Evolutionary conservation across 2,329 filamentous ascomycete species (phyloP).

Genomic region (Beauveria pseudobassiana): DNA sequence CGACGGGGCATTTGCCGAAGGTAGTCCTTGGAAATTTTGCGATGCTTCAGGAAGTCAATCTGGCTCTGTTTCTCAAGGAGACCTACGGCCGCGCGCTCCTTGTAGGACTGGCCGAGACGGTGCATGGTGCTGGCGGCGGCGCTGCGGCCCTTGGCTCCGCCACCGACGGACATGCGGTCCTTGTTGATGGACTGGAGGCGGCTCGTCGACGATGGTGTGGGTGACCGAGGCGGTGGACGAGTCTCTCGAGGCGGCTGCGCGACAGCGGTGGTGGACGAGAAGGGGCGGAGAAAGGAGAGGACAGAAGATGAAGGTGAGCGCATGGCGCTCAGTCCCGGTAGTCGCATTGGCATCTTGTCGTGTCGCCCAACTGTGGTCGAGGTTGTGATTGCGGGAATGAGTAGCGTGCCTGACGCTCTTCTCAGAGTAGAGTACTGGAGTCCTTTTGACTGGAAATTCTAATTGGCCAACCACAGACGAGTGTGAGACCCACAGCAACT

Average conservation of each 20-base stretch:
- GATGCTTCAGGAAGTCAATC: slow-evolving; percentile 31
- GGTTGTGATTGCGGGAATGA: neutral
- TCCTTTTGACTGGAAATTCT: slow-evolving; percentile 1
- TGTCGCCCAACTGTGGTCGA: slow-evolving; percentile 12
- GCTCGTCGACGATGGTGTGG: slow-evolving; percentile 16
- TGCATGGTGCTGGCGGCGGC: neutral
- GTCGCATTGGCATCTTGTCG: slow-evolving; percentile 33
- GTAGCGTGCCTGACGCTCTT: neutral
- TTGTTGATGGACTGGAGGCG: slow-evolving; percentile 12
- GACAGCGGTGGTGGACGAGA: slow-evolving; percentile 23
- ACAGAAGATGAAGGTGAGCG: slow-evolving; percentile 16
- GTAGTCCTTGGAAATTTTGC: slow-evolving; percentile 43
- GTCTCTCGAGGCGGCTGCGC: slow-evolving; percentile 20
- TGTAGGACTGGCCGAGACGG: slow-evolving; percentile 22
- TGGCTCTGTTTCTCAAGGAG: slow-evolving; percentile 24
- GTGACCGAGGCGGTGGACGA: slow-evolving; percentile 17
- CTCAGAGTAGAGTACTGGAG: neutral
- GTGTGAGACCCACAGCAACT: neutral
- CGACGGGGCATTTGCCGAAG: slow-evolving; percentile 58
- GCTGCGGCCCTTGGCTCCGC: slow-evolving; percentile 4
- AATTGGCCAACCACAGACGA: neutral
- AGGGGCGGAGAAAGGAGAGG: slow-evolving; percentile 18
- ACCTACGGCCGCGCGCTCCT: slow-evolving; percentile 15
- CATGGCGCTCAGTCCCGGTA: slow-evolving; percentile 21
- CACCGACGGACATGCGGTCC: slow-evolving; percentile 9